A percentile compares a stretch with the other conserved stretches of the same genome.
These are phyloP conservation scores for Oryza meridionalis DNA, from an alignment of 176 grass and related monocot genomes.

Conservation along the genomic window DNA sequence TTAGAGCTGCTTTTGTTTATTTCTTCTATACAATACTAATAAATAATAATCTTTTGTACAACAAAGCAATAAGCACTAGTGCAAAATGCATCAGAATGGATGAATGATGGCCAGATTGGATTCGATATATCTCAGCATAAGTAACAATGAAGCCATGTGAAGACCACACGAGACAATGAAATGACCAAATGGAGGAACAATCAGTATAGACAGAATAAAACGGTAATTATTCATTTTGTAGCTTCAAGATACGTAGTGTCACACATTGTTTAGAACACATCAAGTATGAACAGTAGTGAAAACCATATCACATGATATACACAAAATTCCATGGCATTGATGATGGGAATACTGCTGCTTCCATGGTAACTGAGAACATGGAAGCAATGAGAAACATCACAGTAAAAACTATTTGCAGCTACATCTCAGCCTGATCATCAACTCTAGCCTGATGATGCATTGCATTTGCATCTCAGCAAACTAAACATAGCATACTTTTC, in stretches of 20 bases:
- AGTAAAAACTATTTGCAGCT: neutral
- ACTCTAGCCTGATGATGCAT: neutral
- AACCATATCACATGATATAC: neutral
- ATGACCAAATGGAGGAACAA: neutral
- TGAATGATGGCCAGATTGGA: neutral
- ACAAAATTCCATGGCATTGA: neutral
- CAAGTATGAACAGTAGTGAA: neutral
- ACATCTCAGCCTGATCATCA: neutral
- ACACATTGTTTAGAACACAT: neutral
- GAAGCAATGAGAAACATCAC: neutral
- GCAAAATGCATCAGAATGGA: neutral
- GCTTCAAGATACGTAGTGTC: neutral
- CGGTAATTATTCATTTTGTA: neutral
- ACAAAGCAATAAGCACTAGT: neutral
- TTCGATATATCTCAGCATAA: no score
- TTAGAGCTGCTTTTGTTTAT: neutral
- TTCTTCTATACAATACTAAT: neutral
- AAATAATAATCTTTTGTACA: neutral
- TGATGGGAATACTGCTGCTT: neutral
- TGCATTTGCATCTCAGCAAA: neutral
- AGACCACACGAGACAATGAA: neutral
- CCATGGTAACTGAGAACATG: neutral
- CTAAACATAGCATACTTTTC: neutral
- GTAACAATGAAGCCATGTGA: neutral
- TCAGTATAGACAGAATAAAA: neutral